Evolutionary conservation across 768 basidiomycete genomes (phyloP), one percentile per base, ranked within the genome.

Genomic region (Trametes coccinea): DNA sequence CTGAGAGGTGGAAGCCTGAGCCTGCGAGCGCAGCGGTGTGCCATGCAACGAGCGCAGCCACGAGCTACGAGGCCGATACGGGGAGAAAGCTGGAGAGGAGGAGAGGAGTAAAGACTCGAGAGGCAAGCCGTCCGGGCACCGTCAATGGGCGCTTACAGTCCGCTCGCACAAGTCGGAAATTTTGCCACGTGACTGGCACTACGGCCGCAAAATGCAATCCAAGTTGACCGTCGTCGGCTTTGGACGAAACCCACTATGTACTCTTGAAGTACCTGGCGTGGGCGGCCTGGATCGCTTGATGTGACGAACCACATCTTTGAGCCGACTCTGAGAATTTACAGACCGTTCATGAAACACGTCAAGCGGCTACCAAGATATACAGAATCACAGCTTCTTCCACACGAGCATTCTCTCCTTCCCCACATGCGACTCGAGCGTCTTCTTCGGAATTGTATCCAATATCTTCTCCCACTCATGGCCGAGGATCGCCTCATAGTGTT

Each of bases 391-490:
- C 37, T 52, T 79, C 71, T 71, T 82, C 84, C 84, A 86, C 4
- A 88, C 81, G 0, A 85, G 69, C 14, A 88, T 64, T 47, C 77
- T 77, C 62, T 87, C 85, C 63, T 72, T 78, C 10, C 79, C 83
- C 2, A 73, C 72, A 69, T 83, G 84, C 4, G 56, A 69, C 30
- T 72, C 70, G 5, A 69, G 61, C 39, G 79, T 81, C n/a, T 65
- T 68, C 49, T 75, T 74, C 0, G 88, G 85, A 2, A 81, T 69
- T 61, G 79, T 78, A 50, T 86, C 84, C 4, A 82, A 59, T 0
- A 88, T 78, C 66, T 82, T 83, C 59, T 78, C 75, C 78, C 87
- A 87, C 5, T 75, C 73, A 0, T 74, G 73, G 0, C 77, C 77
- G 2, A 90, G 76, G 1, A 79, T 77, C 4, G 80, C 79, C 4